Conservation (phyloP, 257 asterid genomes). For the Salvia rosmarinus region DNA sequence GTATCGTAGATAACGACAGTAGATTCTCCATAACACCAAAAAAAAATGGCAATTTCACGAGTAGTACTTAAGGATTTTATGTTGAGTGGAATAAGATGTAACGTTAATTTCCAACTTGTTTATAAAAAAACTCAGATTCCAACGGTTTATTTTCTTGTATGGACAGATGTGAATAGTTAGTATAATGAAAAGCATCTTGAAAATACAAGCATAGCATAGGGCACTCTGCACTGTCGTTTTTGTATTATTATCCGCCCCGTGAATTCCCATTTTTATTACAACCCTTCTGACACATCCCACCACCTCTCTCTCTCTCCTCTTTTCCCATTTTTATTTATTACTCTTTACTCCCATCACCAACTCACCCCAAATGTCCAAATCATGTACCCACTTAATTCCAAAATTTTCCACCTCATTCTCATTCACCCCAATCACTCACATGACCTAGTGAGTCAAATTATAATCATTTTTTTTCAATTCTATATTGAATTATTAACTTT, state of each 20-base stretch:
- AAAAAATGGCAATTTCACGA: too few species aligned
- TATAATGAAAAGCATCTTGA: constrained; percentile 13
- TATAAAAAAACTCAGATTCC: background rate
- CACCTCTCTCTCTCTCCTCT: background rate
- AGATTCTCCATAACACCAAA: too few species aligned
- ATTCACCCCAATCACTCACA: background rate
- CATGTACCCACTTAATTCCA: constrained; percentile 10
- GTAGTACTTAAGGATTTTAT: background rate
- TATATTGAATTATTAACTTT: too few species aligned
- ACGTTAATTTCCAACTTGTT: background rate
- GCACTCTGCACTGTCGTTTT: constrained; percentile 6
- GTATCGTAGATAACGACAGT: too few species aligned
- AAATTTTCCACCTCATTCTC: too few species aligned
- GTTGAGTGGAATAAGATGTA: background rate
- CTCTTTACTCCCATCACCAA: background rate
- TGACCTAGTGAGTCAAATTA: too few species aligned
- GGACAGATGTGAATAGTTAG: background rate
- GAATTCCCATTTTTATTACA: constrained; percentile 29
- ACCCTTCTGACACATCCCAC: constrained; percentile 54
- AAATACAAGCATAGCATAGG: constrained; percentile 18
- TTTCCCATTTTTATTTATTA: background rate
- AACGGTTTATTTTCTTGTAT: background rate
- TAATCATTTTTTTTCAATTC: too few species aligned
- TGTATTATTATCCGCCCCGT: constrained; percentile 39
- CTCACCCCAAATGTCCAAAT: background rate